These are phyloP conservation scores for Cornus suecica DNA, from an alignment of 148 eudicot genomes.

Conservation along the genomic window DNA sequence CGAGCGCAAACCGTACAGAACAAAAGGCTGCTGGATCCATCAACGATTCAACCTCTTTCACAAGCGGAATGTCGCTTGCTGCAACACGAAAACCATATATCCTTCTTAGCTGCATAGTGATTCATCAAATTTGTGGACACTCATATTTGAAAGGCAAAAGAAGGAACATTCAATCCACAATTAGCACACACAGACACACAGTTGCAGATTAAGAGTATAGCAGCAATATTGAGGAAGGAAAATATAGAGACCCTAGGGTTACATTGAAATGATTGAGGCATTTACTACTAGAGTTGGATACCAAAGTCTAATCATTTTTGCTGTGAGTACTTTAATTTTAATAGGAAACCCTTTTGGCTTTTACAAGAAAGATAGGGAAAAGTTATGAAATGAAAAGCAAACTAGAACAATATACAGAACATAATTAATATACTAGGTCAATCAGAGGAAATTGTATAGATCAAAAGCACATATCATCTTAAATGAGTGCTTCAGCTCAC, in stretches of 20 bases:
- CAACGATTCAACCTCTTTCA: constrained; percentile 52
- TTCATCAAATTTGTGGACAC: background rate
- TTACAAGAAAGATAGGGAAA: background rate
- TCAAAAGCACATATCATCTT: background rate
- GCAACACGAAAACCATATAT: constrained; percentile 10
- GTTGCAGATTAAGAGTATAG: background rate
- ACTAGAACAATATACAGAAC: background rate
- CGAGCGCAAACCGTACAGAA: constrained; percentile 38
- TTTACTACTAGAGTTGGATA: background rate
- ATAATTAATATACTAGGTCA: background rate
- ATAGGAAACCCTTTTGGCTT: background rate
- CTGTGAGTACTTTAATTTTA: background rate
- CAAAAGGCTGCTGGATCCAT: constrained; percentile 54
- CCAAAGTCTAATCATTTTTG: no score
- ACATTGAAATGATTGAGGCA: background rate
- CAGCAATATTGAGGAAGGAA: background rate
- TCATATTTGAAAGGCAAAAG: background rate
- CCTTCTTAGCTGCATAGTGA: background rate
- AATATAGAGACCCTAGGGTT: background rate
- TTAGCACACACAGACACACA: background rate
- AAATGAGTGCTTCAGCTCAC: background rate
- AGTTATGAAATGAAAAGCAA: no score
- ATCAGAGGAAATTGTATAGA: background rate
- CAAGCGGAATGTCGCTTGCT: constrained; percentile 61
- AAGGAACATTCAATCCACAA: background rate